Conservation (phyloP, 1,284 basidiomycete species). For the Stereum hirsutum region DNA sequence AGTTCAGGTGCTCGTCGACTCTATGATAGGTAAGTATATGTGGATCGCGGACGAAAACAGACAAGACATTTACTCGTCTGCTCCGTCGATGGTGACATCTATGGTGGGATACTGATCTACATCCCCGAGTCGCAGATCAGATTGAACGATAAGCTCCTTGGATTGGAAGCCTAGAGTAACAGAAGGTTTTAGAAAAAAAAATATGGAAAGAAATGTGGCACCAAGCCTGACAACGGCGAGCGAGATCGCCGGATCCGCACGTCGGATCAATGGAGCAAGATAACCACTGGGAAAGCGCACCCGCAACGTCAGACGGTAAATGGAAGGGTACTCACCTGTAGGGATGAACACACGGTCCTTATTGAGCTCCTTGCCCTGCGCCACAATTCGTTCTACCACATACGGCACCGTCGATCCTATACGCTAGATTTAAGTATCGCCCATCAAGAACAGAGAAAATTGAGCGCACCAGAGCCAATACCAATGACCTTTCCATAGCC, state of each 20-base stretch:
- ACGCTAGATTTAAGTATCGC: too few species aligned
- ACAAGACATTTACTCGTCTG: slow-evolving; percentile 75
- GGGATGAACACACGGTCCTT: slow-evolving; percentile 82
- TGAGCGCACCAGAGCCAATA: slow-evolving; percentile 68
- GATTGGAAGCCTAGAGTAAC: slow-evolving; percentile 86
- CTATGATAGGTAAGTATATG: slow-evolving; percentile 28
- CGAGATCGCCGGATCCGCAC: too few species aligned
- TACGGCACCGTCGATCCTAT: slow-evolving; percentile 94
- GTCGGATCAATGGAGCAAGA: too few species aligned
- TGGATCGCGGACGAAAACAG: not conserved
- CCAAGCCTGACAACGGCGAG: too few species aligned
- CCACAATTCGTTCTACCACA: slow-evolving; percentile 90
- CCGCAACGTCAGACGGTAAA: too few species aligned
- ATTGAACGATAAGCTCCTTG: slow-evolving; percentile 86
- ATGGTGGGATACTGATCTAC: slow-evolving; percentile 86
- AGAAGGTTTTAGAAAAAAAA: not conserved
- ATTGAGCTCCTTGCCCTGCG: slow-evolving; percentile 77
- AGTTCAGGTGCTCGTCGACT: slow-evolving; percentile 84
- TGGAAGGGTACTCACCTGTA: slow-evolving; percentile 45
- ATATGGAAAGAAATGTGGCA: not conserved
- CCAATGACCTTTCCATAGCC: slow-evolving; percentile 73
- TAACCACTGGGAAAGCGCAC: too few species aligned
- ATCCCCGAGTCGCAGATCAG: slow-evolving; percentile 80
- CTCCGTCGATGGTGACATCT: slow-evolving; percentile 96
- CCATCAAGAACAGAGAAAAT: too few species aligned